Percentiles rank a stretch among this genome's conserved stretches.
phyloP scores from a whole-genome alignment of 805 yeast genomes.

The Ogataea minuta region DNA sequence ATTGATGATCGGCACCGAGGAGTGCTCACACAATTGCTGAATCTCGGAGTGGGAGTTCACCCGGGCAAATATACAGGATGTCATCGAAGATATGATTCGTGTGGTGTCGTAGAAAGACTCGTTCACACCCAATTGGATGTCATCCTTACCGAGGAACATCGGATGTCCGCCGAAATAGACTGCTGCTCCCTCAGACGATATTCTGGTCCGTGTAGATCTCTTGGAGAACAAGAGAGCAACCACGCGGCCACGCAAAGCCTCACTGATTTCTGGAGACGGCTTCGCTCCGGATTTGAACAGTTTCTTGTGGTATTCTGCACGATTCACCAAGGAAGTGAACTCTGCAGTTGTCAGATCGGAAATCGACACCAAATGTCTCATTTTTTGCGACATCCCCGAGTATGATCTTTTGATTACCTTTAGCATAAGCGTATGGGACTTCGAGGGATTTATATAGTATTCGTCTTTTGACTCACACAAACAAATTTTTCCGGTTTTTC shows the following conservation, averaged over 20 bases:
- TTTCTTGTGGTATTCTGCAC: slow-evolving; percentile 68
- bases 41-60: slow-evolving; percentile 85
- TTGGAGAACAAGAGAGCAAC: slow-evolving; percentile 84
- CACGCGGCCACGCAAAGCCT: slow-evolving; percentile 71
- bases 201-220: slow-evolving; percentile 92
- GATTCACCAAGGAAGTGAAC: slow-evolving; percentile 63
- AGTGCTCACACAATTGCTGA: slow-evolving; percentile 69
- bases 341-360: slow-evolving; percentile 74
- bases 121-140: slow-evolving; percentile 94
- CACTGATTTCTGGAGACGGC: slow-evolving; percentile 37
- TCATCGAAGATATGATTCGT: slow-evolving; percentile 89
- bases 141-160: slow-evolving; percentile 94
- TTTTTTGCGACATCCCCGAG: slow-evolving; percentile 24
- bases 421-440: slow-evolving; percentile 3
- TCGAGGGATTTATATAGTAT: slow-evolving; percentile 1
- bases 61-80: slow-evolving; percentile 95
- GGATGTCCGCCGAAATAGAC: slow-evolving; percentile 93
- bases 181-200: slow-evolving; percentile 93
- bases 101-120: slow-evolving; percentile 89
- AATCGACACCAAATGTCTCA: slow-evolving; percentile 79
- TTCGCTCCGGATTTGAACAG: slow-evolving; percentile 56
- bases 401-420: slow-evolving; percentile 31
- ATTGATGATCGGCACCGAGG: slow-evolving; percentile 88
- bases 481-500: slow-evolving; percentile 14
- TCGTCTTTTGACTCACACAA: slow-evolving; percentile 9